A percentile compares a stretch with the other conserved stretches of the same genome.
These are phyloP conservation scores for Podospora appendiculata DNA, from an alignment of 495 filamentous ascomycete species.

Conservation along the genomic window DNA sequence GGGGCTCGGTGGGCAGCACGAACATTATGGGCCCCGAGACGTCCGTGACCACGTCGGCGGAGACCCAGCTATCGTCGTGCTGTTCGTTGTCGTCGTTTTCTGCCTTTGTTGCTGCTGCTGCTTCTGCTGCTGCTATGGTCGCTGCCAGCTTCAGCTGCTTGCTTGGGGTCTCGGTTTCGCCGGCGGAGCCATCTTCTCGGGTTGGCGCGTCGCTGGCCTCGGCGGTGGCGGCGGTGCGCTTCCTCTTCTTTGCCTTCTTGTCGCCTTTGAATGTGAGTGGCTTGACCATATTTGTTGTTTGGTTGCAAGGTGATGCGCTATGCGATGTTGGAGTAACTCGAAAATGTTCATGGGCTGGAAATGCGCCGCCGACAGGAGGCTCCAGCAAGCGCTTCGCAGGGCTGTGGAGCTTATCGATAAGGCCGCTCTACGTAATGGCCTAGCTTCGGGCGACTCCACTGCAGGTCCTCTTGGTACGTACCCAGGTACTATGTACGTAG, in stretches of 20 bases:
- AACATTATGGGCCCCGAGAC: slow-evolving; percentile 79
- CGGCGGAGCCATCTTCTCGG: slow-evolving; percentile 32
- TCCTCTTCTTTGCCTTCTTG: slow-evolving; percentile 88
- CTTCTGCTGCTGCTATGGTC: slow-evolving; percentile 53
- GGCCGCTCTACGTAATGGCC: too few species aligned
- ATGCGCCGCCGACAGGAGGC: too few species aligned
- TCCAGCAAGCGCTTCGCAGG: too few species aligned
- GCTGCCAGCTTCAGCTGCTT: slow-evolving; percentile 26
- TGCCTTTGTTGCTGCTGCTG: slow-evolving; percentile 26
- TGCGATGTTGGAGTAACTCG: too few species aligned
- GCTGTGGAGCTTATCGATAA: too few species aligned
- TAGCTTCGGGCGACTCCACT: too few species aligned
- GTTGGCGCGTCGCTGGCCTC: slow-evolving; percentile 31
- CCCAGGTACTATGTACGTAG: too few species aligned
- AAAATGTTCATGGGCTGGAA: too few species aligned
- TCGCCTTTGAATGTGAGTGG: slow-evolving; percentile 93
- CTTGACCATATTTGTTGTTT: slow-evolving; percentile 52
- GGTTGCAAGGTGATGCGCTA: too few species aligned
- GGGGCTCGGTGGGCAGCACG: slow-evolving; percentile 59
- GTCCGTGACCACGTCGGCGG: slow-evolving; percentile 66
- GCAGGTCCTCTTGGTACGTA: too few species aligned
- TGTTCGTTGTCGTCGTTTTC: slow-evolving; percentile 49
- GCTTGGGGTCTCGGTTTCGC: slow-evolving; percentile 24
- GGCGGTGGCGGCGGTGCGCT: slow-evolving; percentile 46
- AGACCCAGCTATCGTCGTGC: slow-evolving; percentile 84